These are phyloP conservation scores for Ascodesmis nigricans DNA, from an alignment of 495 filamentous ascomycete genomes.

Conservation along the genomic window DNA sequence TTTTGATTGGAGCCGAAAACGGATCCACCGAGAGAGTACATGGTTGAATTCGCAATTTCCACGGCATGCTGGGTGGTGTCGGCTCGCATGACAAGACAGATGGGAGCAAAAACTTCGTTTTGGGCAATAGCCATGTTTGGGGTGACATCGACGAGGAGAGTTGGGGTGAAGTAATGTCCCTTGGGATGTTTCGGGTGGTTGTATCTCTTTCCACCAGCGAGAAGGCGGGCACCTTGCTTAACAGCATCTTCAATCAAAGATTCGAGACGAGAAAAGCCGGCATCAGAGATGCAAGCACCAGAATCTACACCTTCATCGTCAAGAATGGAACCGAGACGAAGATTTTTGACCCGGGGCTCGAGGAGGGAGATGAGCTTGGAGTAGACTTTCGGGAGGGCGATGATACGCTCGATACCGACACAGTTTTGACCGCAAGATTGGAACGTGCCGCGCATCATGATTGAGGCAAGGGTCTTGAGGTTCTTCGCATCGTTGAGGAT, in stretches of 20 bases:
- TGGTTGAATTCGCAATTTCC: slow-evolving; percentile 48
- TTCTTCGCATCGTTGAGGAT: slow-evolving; percentile 52
- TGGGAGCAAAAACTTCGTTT: slow-evolving; percentile 77
- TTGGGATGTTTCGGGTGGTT: slow-evolving; percentile 43
- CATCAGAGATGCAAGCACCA: slow-evolving; percentile 69
- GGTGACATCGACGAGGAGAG: slow-evolving; percentile 66
- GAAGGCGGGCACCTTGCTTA: slow-evolving; percentile 48
- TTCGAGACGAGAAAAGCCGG: slow-evolving; percentile 47
- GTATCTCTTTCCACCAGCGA: slow-evolving; percentile 56
- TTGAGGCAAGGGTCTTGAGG: slow-evolving; percentile 45
- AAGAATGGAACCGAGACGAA: slow-evolving; percentile 49
- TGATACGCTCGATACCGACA: slow-evolving; percentile 84
- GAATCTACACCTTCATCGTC: slow-evolving; percentile 43
- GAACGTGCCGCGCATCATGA: slow-evolving; percentile 78
- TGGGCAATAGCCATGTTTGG: slow-evolving; percentile 63
- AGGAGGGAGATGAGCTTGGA: slow-evolving; percentile 46
- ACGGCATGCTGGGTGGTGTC: slow-evolving; percentile 38
- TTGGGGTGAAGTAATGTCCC: slow-evolving; percentile 84
- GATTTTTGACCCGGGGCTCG: slow-evolving; percentile 40
- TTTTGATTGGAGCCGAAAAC: slow-evolving; percentile 46
- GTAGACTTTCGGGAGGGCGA: slow-evolving; percentile 57
- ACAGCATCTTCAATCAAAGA: slow-evolving; percentile 55
- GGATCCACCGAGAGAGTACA: slow-evolving; percentile 56
- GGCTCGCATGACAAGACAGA: slow-evolving; percentile 66
- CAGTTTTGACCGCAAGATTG: slow-evolving; percentile 97